Evolutionary conservation across 139 green algal genomes (phyloP).

Genomic region (Desmodesmus armatus): DNA sequence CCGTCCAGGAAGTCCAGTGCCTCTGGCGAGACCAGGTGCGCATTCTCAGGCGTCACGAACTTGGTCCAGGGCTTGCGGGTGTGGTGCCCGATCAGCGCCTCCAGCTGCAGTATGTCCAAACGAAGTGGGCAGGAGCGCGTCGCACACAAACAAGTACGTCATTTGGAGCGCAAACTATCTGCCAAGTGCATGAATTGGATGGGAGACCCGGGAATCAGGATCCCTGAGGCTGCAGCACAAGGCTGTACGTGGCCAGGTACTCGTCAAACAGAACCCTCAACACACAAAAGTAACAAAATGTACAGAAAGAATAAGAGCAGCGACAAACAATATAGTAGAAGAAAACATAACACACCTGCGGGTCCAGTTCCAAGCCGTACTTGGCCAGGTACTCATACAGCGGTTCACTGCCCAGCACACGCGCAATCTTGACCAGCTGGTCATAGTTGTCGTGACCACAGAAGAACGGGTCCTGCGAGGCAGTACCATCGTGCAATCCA

Average conservation of each 20-base stretch:
- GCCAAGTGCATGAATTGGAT: too few relatives aligned
- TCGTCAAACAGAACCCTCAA: constrained; percentile 17
- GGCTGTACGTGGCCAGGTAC: constrained; percentile 91
- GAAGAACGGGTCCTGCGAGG: constrained; percentile 99
- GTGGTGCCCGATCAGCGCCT: constrained; percentile 88
- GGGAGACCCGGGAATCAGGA: too few relatives aligned
- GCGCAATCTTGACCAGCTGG: constrained; percentile 97
- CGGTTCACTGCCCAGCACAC: constrained; percentile 95
- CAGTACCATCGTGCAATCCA: too few relatives aligned
- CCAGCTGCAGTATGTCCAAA: constrained; percentile 87
- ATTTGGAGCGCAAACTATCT: too few relatives aligned
- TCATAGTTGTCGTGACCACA: constrained; percentile 99
- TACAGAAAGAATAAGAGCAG: too few relatives aligned
- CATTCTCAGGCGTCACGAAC: constrained; percentile 95
- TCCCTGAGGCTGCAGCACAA: constrained; percentile 68
- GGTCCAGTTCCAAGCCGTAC: constrained; percentile 97
- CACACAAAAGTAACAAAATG: background rate
- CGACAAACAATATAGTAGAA: background rate
- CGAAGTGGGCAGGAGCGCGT: too few relatives aligned
- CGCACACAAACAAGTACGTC: too few relatives aligned
- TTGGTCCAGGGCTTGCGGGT: constrained; percentile 93
- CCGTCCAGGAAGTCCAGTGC: constrained; percentile 97
- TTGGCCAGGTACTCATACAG: constrained; percentile 92
- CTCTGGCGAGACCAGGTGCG: constrained; percentile 94
- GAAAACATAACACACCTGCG: constrained; percentile 78